Conservation (phyloP, 441 rosid species). For the Isatis lusitanica region DNA sequence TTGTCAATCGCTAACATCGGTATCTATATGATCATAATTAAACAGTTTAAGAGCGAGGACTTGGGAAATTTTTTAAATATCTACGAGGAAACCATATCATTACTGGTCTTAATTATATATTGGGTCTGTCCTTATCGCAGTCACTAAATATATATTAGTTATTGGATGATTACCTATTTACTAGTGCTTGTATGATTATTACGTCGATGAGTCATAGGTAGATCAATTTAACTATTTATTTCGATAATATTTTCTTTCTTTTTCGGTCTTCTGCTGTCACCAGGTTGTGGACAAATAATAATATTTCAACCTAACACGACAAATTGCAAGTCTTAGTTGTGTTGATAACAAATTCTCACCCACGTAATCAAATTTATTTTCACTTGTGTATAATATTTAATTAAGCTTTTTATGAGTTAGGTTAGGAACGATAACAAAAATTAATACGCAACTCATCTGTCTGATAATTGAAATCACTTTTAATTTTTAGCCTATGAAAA, state of each 20-base stretch:
- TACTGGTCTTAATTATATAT: neutral
- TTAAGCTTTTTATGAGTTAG: constrained; percentile 19
- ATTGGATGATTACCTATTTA: constrained; percentile 2
- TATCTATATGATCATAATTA: neutral
- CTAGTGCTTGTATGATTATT: constrained; percentile 12
- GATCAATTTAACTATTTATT: neutral
- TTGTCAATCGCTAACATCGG: neutral
- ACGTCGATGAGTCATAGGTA: constrained; percentile 33
- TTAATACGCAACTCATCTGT: constrained; percentile 18
- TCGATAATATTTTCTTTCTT: constrained; percentile 3
- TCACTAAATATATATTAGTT: neutral
- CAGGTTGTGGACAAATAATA: constrained; percentile 20
- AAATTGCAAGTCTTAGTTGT: constrained; percentile 22
- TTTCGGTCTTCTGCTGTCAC: constrained; percentile 35
- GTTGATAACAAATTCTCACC: constrained; percentile 29
- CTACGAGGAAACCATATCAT: constrained; percentile 17
- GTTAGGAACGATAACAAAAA: constrained; percentile 3
- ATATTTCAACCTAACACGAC: constrained; percentile 23
- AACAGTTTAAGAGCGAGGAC: neutral
- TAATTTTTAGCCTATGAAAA: neutral
- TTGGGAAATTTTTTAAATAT: neutral
- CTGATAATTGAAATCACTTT: constrained; percentile 16
- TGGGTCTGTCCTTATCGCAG: constrained; percentile 14
- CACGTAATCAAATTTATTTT: constrained; percentile 25
- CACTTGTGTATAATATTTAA: neutral